Base-by-base conservation (phyloP, 768 basidiomycete genomes). In the Multifurca ochricompacta region DNA sequence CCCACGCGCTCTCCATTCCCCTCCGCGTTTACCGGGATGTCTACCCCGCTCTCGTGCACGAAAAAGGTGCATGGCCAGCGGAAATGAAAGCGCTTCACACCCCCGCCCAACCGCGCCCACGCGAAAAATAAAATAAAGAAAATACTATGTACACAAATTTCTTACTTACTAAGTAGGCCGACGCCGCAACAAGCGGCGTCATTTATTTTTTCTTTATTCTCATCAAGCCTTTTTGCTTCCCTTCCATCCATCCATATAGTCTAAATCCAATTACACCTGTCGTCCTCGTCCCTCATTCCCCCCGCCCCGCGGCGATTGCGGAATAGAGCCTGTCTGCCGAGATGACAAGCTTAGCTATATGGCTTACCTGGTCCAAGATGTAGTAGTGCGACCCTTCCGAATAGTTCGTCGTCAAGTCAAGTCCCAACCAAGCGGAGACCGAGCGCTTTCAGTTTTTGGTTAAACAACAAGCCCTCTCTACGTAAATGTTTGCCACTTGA, bases 11-110 rank as follows among this genome's bases (percentile, higher is more conserved):
- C 19, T 6, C 3, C 21, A n/a, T 25, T 2, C 35, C 25, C 31
- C 30, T 50, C 54, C 54, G 48, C 42, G 35, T 32, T 44, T 25
- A 25, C 36, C 54, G 54, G 48, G 41, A 37, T 18, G 18, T n/a
- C 41, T 18, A 6, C 51, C 35, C 6, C 5, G 18, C 14, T 27
- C 41, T 32, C 27, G 40, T 36, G 41, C 35, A 39, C 10, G 23
- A 48, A 30, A n/a, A 16, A 28, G 36, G 30, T 36, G 4, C 23
- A 40, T 18, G 3, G n/a, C 27, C 2, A 14, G 30, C 54, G 48
- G 48, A 51, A 40, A 51, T 56, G 54, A 51, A 51, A 23, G 6
- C 10, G 16, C 34, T 43, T 55, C n/a, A n/a, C n/a, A n/a, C n/a
- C 13, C 41, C 46, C 39, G 19, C 10, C 40, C 42, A 46, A 21